Conservation (phyloP, 169 alveolate species). For the Fabrea salina region DNA sequence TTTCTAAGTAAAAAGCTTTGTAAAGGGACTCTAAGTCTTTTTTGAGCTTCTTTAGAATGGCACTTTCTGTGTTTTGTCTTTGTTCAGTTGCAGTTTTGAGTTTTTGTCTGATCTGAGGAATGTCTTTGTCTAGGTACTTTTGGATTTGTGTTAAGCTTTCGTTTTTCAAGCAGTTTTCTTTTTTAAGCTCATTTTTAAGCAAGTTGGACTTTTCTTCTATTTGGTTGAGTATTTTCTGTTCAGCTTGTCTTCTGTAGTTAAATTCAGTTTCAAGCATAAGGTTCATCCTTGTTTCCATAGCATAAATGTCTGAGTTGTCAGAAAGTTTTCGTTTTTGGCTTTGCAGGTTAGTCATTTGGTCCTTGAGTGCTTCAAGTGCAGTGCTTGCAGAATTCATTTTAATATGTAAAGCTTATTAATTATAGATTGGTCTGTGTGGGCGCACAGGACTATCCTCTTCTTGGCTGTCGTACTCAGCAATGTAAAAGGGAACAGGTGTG, state of each 20-base stretch:
- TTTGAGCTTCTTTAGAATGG: slow-evolving; percentile 34
- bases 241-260: slow-evolving; percentile 11
- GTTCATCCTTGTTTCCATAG: neutral
- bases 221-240: neutral
- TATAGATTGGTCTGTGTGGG: no score
- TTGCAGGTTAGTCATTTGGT: neutral
- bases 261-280: slow-evolving; percentile 8
- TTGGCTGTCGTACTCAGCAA: no score
- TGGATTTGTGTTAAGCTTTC: slow-evolving; percentile 47
- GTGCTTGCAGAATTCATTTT: no score
- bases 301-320: neutral
- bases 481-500: no score
- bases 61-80: slow-evolving; percentile 48
- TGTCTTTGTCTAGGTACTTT: slow-evolving; percentile 50
- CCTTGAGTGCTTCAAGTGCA: slow-evolving; percentile 5
- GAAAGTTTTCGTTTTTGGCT: neutral
- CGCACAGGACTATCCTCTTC: no score
- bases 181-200: slow-evolving; percentile 47
- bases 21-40: slow-evolving; percentile 46
- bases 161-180: slow-evolving; percentile 42
- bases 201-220: slow-evolving; percentile 43
- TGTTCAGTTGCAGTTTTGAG: slow-evolving; percentile 44
- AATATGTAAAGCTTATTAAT: no score
- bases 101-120: slow-evolving; percentile 46
- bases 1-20: slow-evolving; percentile 27